A percentile compares a stretch with the other conserved stretches of the same genome.
Evolutionary conservation across 805 yeast species (phyloP).

Genomic region (Blastobotrys attinorum): DNA sequence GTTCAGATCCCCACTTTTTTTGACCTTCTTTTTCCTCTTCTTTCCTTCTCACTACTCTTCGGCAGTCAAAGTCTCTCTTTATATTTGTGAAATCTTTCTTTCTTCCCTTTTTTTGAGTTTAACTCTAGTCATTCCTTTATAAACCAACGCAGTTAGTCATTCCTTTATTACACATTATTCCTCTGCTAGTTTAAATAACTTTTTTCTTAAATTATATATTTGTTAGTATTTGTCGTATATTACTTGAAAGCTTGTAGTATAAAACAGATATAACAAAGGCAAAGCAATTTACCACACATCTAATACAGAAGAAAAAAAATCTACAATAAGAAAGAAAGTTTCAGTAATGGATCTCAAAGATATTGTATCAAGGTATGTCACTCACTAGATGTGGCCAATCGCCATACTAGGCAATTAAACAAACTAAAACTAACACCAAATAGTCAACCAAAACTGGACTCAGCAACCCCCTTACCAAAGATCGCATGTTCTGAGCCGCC

Average conservation of each 20-base stretch:
- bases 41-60: no score
- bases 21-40: no score
- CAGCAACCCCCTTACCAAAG: background rate
- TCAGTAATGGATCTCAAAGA: conserved; percentile 18
- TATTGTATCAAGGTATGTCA: conserved; percentile 8
- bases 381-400: background rate
- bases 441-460: background rate
- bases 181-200: background rate
- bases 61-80: no score
- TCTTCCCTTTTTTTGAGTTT: no score
- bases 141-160: background rate
- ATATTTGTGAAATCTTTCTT: no score
- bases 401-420: no score
- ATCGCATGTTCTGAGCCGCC: conserved; percentile 4
- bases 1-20: no score
- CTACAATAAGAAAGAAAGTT: background rate
- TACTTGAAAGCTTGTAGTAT: background rate
- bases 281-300: background rate
- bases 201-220: background rate
- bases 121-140: conserved; percentile 2
- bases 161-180: background rate
- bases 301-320: background rate
- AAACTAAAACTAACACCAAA: no score
- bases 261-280: background rate
- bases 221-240: background rate